phyloP scores from a whole-genome alignment of 768 basidiomycete species.

The Tremella fuciformis region DNA sequence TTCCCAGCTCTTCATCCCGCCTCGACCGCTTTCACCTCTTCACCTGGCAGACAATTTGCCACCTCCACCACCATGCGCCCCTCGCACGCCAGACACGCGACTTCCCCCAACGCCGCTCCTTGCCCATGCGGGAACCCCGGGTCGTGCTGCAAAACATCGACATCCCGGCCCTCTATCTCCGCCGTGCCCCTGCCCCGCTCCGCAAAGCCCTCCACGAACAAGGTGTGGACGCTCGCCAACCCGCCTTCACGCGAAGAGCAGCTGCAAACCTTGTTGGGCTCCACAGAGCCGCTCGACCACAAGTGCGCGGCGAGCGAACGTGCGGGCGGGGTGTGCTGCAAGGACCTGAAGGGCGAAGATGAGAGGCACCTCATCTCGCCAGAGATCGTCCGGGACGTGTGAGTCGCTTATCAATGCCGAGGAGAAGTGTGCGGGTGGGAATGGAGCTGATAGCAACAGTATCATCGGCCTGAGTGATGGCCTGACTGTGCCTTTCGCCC shows the following conservation, averaged over 20 bases:
- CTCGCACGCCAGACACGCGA: no score
- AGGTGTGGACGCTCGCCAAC: neutral
- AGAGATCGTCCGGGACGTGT: slow-evolving; percentile 47
- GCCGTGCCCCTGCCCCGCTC: slow-evolving; percentile 2
- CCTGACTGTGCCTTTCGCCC: slow-evolving; percentile 50
- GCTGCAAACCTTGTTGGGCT: slow-evolving; percentile 20
- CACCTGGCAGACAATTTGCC: no score
- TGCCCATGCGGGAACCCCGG: slow-evolving; percentile 4
- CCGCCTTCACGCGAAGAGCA: slow-evolving; percentile 18
- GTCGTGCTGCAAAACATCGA: neutral
- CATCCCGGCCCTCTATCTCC: no score
- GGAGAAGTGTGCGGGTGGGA: neutral
- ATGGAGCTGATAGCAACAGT: slow-evolving; percentile 30
- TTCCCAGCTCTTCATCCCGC: no score
- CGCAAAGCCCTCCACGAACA: neutral
- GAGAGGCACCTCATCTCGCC: slow-evolving; percentile 43
- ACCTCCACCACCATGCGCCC: no score
- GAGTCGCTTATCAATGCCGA: slow-evolving; percentile 15
- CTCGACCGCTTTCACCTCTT: no score
- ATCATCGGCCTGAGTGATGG: slow-evolving; percentile 52
- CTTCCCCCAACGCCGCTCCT: neutral
- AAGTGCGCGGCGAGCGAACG: slow-evolving; percentile 31
- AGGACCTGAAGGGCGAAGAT: slow-evolving; percentile 46
- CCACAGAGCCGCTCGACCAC: slow-evolving; percentile 20
- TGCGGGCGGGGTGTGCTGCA: slow-evolving; percentile 26